phyloP scores from a whole-genome alignment of 164 flowering plant species.

The Nelumbo lutea region DNA sequence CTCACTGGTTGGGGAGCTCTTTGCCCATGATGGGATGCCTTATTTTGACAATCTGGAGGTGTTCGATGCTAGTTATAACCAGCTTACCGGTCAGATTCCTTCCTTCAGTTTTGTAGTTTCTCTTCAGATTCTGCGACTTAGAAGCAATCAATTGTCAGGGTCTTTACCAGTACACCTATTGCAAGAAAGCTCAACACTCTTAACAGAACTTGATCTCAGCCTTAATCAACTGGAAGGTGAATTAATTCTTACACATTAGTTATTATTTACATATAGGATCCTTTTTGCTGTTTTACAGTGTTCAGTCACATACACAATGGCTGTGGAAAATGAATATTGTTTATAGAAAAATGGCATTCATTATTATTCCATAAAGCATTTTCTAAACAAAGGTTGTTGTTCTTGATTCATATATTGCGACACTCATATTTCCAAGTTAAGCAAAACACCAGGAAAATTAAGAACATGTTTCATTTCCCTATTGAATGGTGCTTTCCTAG shows the following conservation, averaged over 20 bases:
- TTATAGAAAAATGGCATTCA: no score
- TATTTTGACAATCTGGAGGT: slow-evolving; percentile 60
- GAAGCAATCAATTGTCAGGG: slow-evolving; percentile 51
- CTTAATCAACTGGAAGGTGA: slow-evolving; percentile 62
- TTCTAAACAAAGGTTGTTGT: no score
- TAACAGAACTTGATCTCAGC: slow-evolving; percentile 71
- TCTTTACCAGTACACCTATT: slow-evolving; percentile 55
- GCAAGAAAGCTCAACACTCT: slow-evolving; percentile 56
- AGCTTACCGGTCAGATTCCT: slow-evolving; percentile 46
- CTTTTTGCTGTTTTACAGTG: no score
- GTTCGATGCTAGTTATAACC: slow-evolving; percentile 66
- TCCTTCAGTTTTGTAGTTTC: slow-evolving; percentile 52
- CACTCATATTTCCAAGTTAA: no score
- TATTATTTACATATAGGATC: neutral
- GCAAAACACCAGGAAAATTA: no score
- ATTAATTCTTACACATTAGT: neutral
- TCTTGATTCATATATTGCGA: no score
- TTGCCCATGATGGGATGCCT: slow-evolving; percentile 60
- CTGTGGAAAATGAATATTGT: no score
- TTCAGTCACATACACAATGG: no score
- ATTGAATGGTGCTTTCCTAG: no score
- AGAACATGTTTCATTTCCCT: no score
- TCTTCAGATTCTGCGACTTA: slow-evolving; percentile 51
- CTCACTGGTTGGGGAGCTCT: slow-evolving; percentile 51
- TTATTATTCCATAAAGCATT: no score